A percentile compares a stretch with the other conserved stretches of the same genome.
Conservation (phyloP, 2,329 filamentous ascomycete species). For the Rhynchosporium agropyri region DNA sequence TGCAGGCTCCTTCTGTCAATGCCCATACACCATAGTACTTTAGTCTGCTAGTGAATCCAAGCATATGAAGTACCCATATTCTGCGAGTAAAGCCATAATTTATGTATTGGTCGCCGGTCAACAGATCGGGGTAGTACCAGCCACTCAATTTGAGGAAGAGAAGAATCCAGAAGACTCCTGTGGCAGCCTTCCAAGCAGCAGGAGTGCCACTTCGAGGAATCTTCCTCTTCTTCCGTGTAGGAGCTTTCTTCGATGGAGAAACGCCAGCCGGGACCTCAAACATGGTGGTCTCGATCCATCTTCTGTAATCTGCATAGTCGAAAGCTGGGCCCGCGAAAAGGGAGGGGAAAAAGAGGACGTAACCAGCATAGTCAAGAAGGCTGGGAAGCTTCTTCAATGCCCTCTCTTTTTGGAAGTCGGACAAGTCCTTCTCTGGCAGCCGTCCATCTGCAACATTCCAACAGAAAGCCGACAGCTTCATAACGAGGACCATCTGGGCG, state of each 20-base stretch:
- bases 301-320: slow-evolving; percentile 89
- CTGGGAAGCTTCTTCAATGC: slow-evolving; percentile 74
- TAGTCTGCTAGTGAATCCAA: slow-evolving; percentile 77
- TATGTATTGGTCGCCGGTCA: slow-evolving; percentile 68
- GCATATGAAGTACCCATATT: slow-evolving; percentile 79
- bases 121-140: slow-evolving; percentile 64
- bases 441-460: slow-evolving; percentile 97
- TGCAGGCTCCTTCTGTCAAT: slow-evolving; percentile 90
- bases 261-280: slow-evolving; percentile 81
- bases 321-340: slow-evolving; percentile 90
- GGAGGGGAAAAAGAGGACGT: slow-evolving; percentile 93
- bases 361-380: slow-evolving; percentile 81
- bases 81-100: slow-evolving; percentile 70
- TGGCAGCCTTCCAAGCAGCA: slow-evolving; percentile 73
- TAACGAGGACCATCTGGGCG: slow-evolving; percentile 96
- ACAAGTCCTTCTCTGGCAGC: slow-evolving; percentile 76
- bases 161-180: slow-evolving; percentile 78
- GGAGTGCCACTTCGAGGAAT: slow-evolving; percentile 90
- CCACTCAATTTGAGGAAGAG: slow-evolving; percentile 73
- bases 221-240: slow-evolving; percentile 84
- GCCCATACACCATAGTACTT: slow-evolving; percentile 99
- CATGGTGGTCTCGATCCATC: slow-evolving; percentile 93
- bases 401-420: slow-evolving; percentile 82
- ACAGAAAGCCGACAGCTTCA: slow-evolving; percentile 96
- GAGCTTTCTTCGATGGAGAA: slow-evolving; percentile 83